Evolutionary conservation across 1,139 yeast genomes (phyloP).

Genomic region (Zygosaccharomyces pseudobailii): DNA sequence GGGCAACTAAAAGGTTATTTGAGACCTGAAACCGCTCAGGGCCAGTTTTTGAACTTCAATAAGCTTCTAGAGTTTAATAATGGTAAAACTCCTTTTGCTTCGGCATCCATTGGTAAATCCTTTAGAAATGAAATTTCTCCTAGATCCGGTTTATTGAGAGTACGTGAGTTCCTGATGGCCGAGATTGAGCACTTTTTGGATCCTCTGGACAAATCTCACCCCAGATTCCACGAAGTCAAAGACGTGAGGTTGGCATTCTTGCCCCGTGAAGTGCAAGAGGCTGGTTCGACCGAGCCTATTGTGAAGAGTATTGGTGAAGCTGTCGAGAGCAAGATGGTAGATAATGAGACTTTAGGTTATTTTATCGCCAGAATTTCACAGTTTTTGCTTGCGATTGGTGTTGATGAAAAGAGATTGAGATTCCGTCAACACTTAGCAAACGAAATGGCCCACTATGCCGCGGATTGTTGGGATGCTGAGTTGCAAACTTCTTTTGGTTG

Average conservation of each 20-base stretch:
- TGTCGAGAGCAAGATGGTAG: conserved; percentile 80
- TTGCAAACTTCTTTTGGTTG: conserved; percentile 93
- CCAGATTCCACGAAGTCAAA: conserved; percentile 70
- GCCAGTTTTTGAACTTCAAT: conserved; percentile 93
- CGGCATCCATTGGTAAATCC: conserved; percentile 97
- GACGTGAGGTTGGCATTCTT: conserved; percentile 70
- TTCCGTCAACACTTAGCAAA: conserved; percentile 98
- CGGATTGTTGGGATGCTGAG: conserved; percentile 99
- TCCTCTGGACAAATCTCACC: conserved; percentile 79
- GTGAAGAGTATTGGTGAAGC: conserved; percentile 83
- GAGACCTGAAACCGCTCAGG: conserved; percentile 99
- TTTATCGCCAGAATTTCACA: conserved; percentile 88
- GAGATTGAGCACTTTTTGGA: conserved; percentile 99
- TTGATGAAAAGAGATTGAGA: conserved; percentile 74
- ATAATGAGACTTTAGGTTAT: conserved; percentile 95
- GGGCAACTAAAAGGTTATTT: conserved; percentile 93
- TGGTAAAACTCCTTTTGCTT: conserved; percentile 96
- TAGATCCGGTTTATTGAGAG: conserved; percentile 94
- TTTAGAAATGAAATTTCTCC: conserved; percentile 99
- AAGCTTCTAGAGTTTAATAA: conserved; percentile 93
- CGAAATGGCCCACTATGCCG: conserved; percentile 99
- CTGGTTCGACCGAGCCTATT: conserved; percentile 68
- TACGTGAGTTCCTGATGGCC: conserved; percentile 98
- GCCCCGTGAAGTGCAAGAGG: conserved; percentile 81
- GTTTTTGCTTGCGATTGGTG: conserved; percentile 86